Conservation (phyloP, 306 rosid genomes). For the Citrullus colocynthis region DNA sequence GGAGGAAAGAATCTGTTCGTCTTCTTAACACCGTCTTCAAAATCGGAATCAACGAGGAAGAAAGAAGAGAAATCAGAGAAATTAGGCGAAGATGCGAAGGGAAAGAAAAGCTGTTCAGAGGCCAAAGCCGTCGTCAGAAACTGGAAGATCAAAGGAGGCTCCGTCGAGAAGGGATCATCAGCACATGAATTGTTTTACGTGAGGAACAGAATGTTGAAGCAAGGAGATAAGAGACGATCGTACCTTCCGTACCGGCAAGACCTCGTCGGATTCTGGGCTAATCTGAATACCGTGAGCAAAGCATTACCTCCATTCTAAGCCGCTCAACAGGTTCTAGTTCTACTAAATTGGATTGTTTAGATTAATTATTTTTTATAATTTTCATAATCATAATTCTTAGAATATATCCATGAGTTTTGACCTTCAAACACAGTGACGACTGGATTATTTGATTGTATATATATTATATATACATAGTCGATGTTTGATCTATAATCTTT, state of each 20-base stretch:
- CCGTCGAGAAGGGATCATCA: conserved; percentile 14
- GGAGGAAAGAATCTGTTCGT: conserved; percentile 40
- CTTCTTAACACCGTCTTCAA: conserved; percentile 35
- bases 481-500: neutral
- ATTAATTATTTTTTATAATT: neutral
- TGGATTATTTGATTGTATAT: neutral
- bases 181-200: conserved; percentile 57
- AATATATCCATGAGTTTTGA: neutral
- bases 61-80: conserved; percentile 8
- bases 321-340: conserved; percentile 5
- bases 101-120: neutral
- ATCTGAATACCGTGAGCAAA: conserved; percentile 30
- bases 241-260: conserved; percentile 64
- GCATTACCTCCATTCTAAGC: conserved; percentile 22
- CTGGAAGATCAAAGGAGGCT: neutral
- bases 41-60: conserved; percentile 18
- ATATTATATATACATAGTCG: neutral
- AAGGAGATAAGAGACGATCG: conserved; percentile 34
- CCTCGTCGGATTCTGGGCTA: conserved; percentile 51
- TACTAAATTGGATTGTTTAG: neutral
- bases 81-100: conserved; percentile 1
- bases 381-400: neutral
- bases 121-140: neutral
- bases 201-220: conserved; percentile 34
- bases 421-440: neutral